A percentile compares a stretch with the other conserved stretches of the same genome.
Conservation (phyloP, 2,329 filamentous ascomycete genomes). For the Fusarium musae region DNA sequence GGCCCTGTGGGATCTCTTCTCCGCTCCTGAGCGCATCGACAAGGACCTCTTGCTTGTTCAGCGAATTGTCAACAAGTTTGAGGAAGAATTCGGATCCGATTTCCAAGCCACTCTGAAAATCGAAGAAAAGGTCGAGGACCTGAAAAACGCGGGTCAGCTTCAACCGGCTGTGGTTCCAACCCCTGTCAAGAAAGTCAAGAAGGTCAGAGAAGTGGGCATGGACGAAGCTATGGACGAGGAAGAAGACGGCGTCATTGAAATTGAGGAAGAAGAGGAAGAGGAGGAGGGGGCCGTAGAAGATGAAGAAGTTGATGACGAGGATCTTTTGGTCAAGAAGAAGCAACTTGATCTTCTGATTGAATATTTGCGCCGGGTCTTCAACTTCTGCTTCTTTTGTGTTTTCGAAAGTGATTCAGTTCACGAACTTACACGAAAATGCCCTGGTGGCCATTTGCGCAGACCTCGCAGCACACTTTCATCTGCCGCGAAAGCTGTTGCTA, state of each 20-base stretch:
- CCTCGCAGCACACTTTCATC: slow-evolving; percentile 87
- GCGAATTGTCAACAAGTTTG: slow-evolving; percentile 84
- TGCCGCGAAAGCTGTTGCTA: slow-evolving; percentile 84
- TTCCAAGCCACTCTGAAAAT: slow-evolving; percentile 83
- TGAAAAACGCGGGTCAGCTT: slow-evolving; percentile 80
- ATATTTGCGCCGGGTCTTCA: slow-evolving; percentile 95
- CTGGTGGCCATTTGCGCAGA: slow-evolving; percentile 94
- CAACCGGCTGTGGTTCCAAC: slow-evolving; percentile 70
- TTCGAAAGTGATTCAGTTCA: slow-evolving; percentile 98
- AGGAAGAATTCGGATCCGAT: slow-evolving; percentile 81
- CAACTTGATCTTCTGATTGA: slow-evolving; percentile 95
- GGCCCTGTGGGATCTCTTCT: slow-evolving; percentile 96
- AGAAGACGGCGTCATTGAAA: slow-evolving; percentile 72
- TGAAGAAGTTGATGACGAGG: slow-evolving; percentile 90
- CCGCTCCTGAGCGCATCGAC: slow-evolving; percentile 90
- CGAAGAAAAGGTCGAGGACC: slow-evolving; percentile 85
- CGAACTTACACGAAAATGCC: slow-evolving; percentile 94
- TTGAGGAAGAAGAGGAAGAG: slow-evolving; percentile 80
- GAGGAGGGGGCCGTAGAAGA: slow-evolving; percentile 83
- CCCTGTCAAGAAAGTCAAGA: slow-evolving; percentile 68
- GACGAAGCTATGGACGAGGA: slow-evolving; percentile 73
- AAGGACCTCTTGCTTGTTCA: slow-evolving; percentile 87
- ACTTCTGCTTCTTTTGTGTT: slow-evolving; percentile 99
- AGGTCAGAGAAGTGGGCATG: slow-evolving; percentile 68
- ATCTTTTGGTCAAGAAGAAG: slow-evolving; percentile 93